A percentile compares a stretch with the other conserved stretches of the same genome.
These are phyloP conservation scores for Colletotrichum liriopes DNA, from an alignment of 2,329 filamentous ascomycete species.

Conservation along the genomic window DNA sequence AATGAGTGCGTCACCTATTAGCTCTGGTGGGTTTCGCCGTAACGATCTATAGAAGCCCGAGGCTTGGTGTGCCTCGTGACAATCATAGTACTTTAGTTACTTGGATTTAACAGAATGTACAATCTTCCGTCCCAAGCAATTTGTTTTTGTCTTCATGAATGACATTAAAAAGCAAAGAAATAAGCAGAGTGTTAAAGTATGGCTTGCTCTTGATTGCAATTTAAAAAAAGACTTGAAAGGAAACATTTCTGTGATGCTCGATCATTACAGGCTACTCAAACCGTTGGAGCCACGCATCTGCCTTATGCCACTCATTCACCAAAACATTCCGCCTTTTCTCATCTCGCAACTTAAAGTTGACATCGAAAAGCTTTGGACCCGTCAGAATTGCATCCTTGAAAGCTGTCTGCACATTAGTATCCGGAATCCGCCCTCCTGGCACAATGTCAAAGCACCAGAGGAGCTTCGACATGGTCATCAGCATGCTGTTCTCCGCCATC, in stretches of 20 bases:
- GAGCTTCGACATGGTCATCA: constrained; percentile 56
- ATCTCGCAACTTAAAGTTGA: neutral
- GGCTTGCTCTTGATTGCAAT: no score
- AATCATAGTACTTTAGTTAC: no score
- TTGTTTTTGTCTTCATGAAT: accelerated
- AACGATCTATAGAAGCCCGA: no score
- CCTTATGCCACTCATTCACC: constrained; percentile 5
- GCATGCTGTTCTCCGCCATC: constrained; percentile 62
- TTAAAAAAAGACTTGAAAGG: neutral
- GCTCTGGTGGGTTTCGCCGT: no score
- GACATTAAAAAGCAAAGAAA: no score
- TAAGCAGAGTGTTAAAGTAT: no score
- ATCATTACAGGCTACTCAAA: neutral
- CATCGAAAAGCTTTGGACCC: constrained; percentile 11
- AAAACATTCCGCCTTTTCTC: neutral
- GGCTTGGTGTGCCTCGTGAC: neutral
- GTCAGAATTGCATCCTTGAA: constrained; percentile 24
- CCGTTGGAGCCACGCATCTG: constrained; percentile 10
- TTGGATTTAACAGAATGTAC: no score
- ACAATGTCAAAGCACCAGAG: constrained; percentile 65
- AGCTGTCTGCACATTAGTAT: constrained; percentile 3
- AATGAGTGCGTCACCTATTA: no score
- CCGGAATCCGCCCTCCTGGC: constrained; percentile 38
- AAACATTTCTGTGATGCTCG: no score
- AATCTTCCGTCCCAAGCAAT: neutral